A percentile compares a stretch with the other conserved stretches of the same genome.
These are phyloP conservation scores for Schizothecium vesticola DNA, from an alignment of 495 filamentous ascomycete genomes.

Conservation along the genomic window DNA sequence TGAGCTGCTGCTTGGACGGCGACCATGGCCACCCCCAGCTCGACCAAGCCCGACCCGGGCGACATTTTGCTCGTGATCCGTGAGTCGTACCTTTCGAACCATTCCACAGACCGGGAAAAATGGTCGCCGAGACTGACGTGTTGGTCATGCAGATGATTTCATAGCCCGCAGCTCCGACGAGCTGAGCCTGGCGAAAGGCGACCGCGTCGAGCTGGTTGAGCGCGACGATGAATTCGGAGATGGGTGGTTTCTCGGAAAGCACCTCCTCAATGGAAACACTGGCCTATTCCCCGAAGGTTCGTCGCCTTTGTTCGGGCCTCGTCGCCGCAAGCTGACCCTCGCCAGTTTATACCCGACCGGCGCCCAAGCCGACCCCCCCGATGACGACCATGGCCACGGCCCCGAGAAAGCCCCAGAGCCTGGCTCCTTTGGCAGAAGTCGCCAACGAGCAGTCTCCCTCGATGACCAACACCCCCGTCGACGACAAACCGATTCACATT, in stretches of 20 bases:
- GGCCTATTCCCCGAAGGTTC: slow-evolving; percentile 89
- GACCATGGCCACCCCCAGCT: slow-evolving; percentile 43
- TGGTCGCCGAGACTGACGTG: slow-evolving; percentile 6
- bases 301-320: slow-evolving; percentile 13
- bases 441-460: slow-evolving; percentile 22
- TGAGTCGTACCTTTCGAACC: slow-evolving; percentile 43
- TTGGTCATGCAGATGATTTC: slow-evolving; percentile 63
- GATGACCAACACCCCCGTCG: slow-evolving; percentile 29
- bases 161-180: slow-evolving; percentile 86
- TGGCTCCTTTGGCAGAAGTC: slow-evolving; percentile 29
- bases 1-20: slow-evolving; percentile 6
- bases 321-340: slow-evolving; percentile 13
- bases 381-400: slow-evolving; percentile 19
- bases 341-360: slow-evolving; percentile 50
- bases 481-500: slow-evolving; percentile 36
- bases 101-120: background rate
- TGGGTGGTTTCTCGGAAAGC: slow-evolving; percentile 92
- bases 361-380: slow-evolving; percentile 35
- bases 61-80: slow-evolving; percentile 71
- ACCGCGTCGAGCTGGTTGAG: slow-evolving; percentile 86
- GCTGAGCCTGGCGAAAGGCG: slow-evolving; percentile 78
- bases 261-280: slow-evolving; percentile 64
- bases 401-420: slow-evolving; percentile 21
- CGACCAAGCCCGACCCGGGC: slow-evolving; percentile 54
- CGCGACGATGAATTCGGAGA: slow-evolving; percentile 96